A percentile compares a stretch with the other conserved stretches of the same genome.
Evolutionary conservation across 345 rosid genomes (phyloP).

Genomic region (Lepidium africanum): DNA sequence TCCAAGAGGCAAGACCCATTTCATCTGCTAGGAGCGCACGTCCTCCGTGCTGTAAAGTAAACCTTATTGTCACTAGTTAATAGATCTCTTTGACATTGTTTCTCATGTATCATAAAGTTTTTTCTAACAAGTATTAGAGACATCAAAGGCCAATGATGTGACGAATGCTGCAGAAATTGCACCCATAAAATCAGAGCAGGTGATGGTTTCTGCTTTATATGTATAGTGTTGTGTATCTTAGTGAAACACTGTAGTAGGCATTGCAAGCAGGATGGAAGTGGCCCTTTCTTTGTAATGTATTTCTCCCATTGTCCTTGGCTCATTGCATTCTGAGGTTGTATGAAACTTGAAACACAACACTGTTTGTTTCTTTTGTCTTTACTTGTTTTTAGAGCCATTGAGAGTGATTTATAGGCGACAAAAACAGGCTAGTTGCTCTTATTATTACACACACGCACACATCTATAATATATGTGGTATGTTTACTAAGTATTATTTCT

Average conservation of each 20-base stretch:
- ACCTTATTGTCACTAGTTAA: conserved; percentile 38
- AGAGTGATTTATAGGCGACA: not conserved
- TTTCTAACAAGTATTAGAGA: conserved; percentile 7
- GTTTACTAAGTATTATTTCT: not conserved
- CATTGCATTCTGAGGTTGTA: not conserved
- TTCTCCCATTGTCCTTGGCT: no score
- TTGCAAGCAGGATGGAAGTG: not conserved
- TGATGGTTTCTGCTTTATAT: conserved; percentile 27
- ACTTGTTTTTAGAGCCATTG: not conserved
- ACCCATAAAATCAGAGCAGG: conserved; percentile 37
- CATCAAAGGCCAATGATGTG: conserved; percentile 31
- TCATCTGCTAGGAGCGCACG: conserved; percentile 90
- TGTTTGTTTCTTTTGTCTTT: not conserved
- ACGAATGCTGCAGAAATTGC: no score
- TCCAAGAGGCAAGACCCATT: conserved; percentile 99
- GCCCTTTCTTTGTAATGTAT: not conserved
- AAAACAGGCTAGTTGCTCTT: not conserved
- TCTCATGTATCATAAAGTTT: not conserved
- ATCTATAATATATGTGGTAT: not conserved
- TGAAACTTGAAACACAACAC: not conserved
- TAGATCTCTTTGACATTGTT: not conserved
- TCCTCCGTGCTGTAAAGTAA: conserved; percentile 81
- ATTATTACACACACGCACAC: not conserved
- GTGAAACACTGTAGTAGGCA: not conserved
- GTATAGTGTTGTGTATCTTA: not conserved